Evolutionary conservation across 768 basidiomycete species (phyloP), one percentile per base, ranked within the genome.

Genomic region (Rubroboletus pulcherrimus): DNA sequence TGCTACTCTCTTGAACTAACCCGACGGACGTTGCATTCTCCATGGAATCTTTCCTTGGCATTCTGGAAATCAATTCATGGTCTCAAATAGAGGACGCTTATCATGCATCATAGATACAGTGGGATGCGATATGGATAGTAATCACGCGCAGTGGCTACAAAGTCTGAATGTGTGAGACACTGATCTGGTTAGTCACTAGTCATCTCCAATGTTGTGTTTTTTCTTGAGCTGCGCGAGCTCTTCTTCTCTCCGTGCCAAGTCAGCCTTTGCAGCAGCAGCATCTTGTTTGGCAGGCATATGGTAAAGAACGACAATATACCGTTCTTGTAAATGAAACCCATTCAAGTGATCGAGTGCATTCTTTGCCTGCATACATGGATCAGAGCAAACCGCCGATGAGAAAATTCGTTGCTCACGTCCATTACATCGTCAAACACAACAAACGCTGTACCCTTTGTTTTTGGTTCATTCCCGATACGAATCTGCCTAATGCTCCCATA

Each of bases 201-300:
- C 81, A 60, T 93, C 91, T 50, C 86, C 87, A 62, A 95, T 91
- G 62, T 93, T 72, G 68, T 93, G 90, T 69, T 85, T 86, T 73
- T 84, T 82, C 81, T 98, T 98, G 66, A 95, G 78, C 60, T 86
- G 84, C 0, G 82, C 84, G 35, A 98, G 77, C 61, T 96, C 95
- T 72, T 93, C 89, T 76, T 98, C 96, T 65, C 96, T 78, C 63
- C 85, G 84, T 14, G 92, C 91, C 49, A 98, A 74, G 63, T 98
- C 96, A 21, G 92, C 91, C 68, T 97, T 97, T 14, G 89, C 89
- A 7, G 92, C 88, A 1, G 93, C 92, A 2, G 93, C 93, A 64
- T 95, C 93, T 66, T 95, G 93, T 72, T 94, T 92, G n/a, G 93
- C 87, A 37, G 94, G 93, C 87, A 98, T 96, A 69, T 98, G 95